Conservation (phyloP, 2,329 filamentous ascomycete species). For the Colletotrichum sp. region DNA sequence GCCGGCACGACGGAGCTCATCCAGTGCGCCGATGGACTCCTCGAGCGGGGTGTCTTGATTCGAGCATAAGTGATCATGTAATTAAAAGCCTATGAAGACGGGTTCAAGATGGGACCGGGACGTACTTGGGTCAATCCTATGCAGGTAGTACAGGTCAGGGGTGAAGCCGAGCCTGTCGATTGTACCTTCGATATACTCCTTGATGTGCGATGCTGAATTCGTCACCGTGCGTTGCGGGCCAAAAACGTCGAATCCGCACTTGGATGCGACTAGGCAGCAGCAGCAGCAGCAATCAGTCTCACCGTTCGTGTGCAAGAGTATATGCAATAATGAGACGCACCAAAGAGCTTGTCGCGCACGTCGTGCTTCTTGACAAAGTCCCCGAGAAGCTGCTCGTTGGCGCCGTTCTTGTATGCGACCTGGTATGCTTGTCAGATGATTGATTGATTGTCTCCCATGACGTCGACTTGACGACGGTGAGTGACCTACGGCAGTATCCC, state of each 20-base stretch:
- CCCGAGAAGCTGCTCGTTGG: slow-evolving; percentile 56
- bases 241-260: slow-evolving; percentile 48
- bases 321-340: slow-evolving; percentile 30
- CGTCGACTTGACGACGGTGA: neutral
- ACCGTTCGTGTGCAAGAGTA: neutral
- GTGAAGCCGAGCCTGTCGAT: slow-evolving; percentile 53
- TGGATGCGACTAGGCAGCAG: slow-evolving; percentile 48
- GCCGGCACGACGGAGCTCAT: slow-evolving; percentile 48
- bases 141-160: slow-evolving; percentile 50
- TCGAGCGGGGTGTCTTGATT: slow-evolving; percentile 44
- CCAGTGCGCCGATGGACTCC: slow-evolving; percentile 51
- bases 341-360: slow-evolving; percentile 53
- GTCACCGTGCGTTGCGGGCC: slow-evolving; percentile 36
- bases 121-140: slow-evolving; percentile 49
- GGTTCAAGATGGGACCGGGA: neutral
- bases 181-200: slow-evolving; percentile 52
- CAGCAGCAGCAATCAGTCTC: too few species aligned
- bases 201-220: slow-evolving; percentile 51
- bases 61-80: neutral
- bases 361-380: slow-evolving; percentile 57
- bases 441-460: neutral
- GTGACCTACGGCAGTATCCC: slow-evolving; percentile 47
- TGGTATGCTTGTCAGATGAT: slow-evolving; percentile 20
- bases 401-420: slow-evolving; percentile 50
- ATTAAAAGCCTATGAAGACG: neutral